phyloP scores from a whole-genome alignment of 768 basidiomycete genomes.

The Lentinula lateritia region DNA sequence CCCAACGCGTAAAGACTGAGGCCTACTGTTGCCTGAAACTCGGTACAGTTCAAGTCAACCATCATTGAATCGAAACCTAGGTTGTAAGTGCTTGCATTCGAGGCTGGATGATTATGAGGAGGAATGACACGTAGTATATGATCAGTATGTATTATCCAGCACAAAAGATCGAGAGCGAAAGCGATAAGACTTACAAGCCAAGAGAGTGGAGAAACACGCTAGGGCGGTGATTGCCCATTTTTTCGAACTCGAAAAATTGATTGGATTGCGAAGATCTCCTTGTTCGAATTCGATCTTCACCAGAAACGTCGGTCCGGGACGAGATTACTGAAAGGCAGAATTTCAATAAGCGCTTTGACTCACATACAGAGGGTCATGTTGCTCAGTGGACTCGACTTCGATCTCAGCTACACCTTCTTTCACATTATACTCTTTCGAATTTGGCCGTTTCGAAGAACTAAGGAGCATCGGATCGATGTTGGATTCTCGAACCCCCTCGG shows the following conservation, averaged over 20 bases:
- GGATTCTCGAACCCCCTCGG: slow-evolving; percentile 25
- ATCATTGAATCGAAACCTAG: slow-evolving; percentile 56
- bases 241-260: slow-evolving; percentile 26
- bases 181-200: slow-evolving; percentile 32
- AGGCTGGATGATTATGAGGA: slow-evolving; percentile 29
- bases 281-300: slow-evolving; percentile 34
- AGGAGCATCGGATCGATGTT: slow-evolving; percentile 31
- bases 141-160: not conserved
- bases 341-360: not conserved
- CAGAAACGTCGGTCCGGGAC: not conserved
- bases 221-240: slow-evolving; percentile 44
- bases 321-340: too few relatives aligned
- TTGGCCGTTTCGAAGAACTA: slow-evolving; percentile 22
- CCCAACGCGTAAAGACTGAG: slow-evolving; percentile 52
- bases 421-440: slow-evolving; percentile 26
- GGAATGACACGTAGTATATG: not conserved
- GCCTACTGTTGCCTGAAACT: slow-evolving; percentile 41
- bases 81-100: slow-evolving; percentile 45
- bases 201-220: slow-evolving; percentile 41
- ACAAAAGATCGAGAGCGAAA: not conserved
- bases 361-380: slow-evolving; percentile 16
- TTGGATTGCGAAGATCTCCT: slow-evolving; percentile 33
- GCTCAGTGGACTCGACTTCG: not conserved
- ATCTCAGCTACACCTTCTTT: slow-evolving; percentile 19
- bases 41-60: slow-evolving; percentile 38